A percentile compares a stretch with the other conserved stretches of the same genome.
phyloP scores from a whole-genome alignment of 306 rosid species.

The Arachis hypogaea region DNA sequence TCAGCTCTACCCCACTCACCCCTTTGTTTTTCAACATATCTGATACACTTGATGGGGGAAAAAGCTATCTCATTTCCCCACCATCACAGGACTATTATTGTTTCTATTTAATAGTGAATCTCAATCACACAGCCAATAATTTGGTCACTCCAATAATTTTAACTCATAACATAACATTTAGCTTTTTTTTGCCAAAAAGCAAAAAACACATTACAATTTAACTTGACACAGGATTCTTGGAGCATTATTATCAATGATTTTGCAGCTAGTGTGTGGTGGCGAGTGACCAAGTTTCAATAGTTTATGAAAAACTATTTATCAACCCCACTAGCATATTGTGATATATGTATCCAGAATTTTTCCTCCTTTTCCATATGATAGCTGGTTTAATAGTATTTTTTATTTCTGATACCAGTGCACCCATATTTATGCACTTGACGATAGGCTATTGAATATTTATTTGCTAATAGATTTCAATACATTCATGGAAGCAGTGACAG shows the following conservation, averaged over 20 bases:
- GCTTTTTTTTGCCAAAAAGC: no score
- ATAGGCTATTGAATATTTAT: slow-evolving; percentile 16
- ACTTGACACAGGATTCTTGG: neutral
- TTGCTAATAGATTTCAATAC: slow-evolving; percentile 36
- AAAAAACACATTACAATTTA: no score
- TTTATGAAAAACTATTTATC: slow-evolving; percentile 14
- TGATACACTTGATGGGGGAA: neutral
- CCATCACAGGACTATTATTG: neutral
- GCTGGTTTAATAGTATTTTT: neutral
- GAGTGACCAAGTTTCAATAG: slow-evolving; percentile 6
- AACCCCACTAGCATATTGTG: neutral
- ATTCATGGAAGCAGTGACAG: slow-evolving; percentile 40
- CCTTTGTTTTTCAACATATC: neutral
- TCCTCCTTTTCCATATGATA: neutral
- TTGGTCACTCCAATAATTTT: neutral
- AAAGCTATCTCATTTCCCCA: neutral
- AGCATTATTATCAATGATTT: neutral
- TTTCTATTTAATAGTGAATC: no score
- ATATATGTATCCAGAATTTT: neutral
- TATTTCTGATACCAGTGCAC: neutral
- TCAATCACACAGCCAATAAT: no score
- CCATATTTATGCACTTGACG: slow-evolving; percentile 18
- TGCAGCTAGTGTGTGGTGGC: slow-evolving; percentile 5
- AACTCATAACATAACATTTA: neutral
- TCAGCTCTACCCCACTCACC: neutral